Evolutionary conservation across 192 early-diverging fungal species (phyloP).

Genomic region (Umbelopsis ramanniana): DNA sequence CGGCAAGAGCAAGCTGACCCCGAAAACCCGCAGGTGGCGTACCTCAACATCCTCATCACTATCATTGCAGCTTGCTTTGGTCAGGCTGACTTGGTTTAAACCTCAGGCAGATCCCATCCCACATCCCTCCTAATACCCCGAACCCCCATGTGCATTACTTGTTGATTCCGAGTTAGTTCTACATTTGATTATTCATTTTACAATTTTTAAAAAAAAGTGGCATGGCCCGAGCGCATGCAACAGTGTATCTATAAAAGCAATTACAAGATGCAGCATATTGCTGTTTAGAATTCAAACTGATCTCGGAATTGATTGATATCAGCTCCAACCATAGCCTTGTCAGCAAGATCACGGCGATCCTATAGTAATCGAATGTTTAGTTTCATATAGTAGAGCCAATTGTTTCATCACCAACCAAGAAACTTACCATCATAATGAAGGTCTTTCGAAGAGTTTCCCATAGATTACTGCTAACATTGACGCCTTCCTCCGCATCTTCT

Average conservation of each 20-base stretch:
- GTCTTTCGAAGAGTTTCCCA: constrained; percentile 67
- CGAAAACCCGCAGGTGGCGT: constrained; percentile 35
- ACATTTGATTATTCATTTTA: constrained; percentile 22
- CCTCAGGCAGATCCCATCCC: neutral
- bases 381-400: neutral
- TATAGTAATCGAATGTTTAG: constrained; percentile 30
- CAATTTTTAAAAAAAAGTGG: neutral
- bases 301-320: constrained; percentile 60
- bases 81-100: constrained; percentile 37
- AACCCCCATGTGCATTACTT: neutral
- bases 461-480: constrained; percentile 67
- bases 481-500: constrained; percentile 42
- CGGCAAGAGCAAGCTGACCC: constrained; percentile 35
- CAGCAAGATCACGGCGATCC: constrained; percentile 64
- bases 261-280: neutral
- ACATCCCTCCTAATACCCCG: neutral
- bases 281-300: constrained; percentile 65
- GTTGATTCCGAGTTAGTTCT: neutral
- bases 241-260: constrained; percentile 16
- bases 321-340: constrained; percentile 51
- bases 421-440: constrained; percentile 62
- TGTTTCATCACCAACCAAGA: neutral
- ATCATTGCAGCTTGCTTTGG: constrained; percentile 47
- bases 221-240: neutral
- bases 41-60: constrained; percentile 51